A percentile compares a stretch with the other conserved stretches of the same genome.
These are phyloP conservation scores for Usnea hakonensis DNA, from an alignment of 495 filamentous ascomycete genomes.

Conservation along the genomic window DNA sequence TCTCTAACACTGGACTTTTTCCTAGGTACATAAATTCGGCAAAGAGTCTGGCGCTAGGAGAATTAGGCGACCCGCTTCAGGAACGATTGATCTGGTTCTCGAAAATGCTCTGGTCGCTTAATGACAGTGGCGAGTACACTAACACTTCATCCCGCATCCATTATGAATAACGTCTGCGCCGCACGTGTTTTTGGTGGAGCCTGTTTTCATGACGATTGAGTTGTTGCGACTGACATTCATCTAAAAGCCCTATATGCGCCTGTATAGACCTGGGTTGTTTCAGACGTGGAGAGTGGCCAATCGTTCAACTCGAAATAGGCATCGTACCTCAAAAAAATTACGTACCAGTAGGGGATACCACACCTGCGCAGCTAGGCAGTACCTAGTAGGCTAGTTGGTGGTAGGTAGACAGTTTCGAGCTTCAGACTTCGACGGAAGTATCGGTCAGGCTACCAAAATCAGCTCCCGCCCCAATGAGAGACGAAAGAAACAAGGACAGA, in stretches of 20 bases:
- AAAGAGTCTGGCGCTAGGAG: background rate
- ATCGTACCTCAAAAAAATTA: no score
- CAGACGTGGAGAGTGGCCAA: background rate
- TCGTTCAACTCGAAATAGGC: background rate
- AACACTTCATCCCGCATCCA: background rate
- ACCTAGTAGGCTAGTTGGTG: no score
- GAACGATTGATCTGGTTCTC: background rate
- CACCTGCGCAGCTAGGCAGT: no score
- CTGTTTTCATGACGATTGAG: background rate
- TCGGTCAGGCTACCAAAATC: background rate
- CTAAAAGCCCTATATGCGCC: background rate
- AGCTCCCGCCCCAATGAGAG: background rate
- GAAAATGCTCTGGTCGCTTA: slow-evolving; percentile 5
- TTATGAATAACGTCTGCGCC: background rate
- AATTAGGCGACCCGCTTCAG: slow-evolving; percentile 1
- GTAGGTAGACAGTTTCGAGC: background rate
- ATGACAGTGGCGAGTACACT: background rate
- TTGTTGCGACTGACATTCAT: background rate
- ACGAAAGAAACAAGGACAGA: background rate
- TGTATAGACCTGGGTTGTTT: background rate
- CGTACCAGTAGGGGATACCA: background rate
- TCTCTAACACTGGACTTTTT: background rate
- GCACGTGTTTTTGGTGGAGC: background rate
- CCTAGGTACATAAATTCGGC: background rate
- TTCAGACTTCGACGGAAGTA: background rate